phyloP scores from a whole-genome alignment of 768 basidiomycete species.

The Chalciporus pseudorubinellus region DNA sequence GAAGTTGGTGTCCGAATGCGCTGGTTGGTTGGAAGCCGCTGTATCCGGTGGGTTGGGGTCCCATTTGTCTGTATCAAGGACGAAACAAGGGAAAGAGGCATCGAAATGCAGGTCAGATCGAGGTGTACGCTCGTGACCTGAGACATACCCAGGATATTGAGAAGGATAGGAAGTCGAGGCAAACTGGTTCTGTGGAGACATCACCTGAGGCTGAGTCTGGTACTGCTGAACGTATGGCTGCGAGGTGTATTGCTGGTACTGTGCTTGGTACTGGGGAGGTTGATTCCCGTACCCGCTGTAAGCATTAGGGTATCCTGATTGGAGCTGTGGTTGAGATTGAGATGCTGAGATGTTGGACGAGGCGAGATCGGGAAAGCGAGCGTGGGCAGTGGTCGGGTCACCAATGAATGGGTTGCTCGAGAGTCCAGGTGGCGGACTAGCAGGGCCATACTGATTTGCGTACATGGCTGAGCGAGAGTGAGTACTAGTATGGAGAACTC shows the following conservation, averaged over 20 bases:
- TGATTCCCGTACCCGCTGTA: slow-evolving; percentile 30
- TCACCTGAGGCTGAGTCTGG: slow-evolving; percentile 17
- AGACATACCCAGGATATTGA: slow-evolving; percentile 24
- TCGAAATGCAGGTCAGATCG: slow-evolving; percentile 1
- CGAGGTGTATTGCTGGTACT: slow-evolving; percentile 34
- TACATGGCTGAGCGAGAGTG: slow-evolving; percentile 33
- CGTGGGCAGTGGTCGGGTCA: slow-evolving; percentile 44
- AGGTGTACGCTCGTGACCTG: neutral
- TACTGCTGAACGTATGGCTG: slow-evolving; percentile 16
- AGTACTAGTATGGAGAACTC: neutral
- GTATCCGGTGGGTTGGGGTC: slow-evolving; percentile 32
- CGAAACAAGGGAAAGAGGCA: neutral
- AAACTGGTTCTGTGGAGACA: slow-evolving; percentile 23
- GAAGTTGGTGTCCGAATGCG: slow-evolving; percentile 56
- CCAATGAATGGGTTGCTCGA: slow-evolving; percentile 72
- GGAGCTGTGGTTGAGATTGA: slow-evolving; percentile 34
- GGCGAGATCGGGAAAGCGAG: slow-evolving; percentile 66
- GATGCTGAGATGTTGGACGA: slow-evolving; percentile 12
- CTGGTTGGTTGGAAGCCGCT: slow-evolving; percentile 48
- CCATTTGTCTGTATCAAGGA: slow-evolving; percentile 21
- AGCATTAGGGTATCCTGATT: slow-evolving; percentile 17
- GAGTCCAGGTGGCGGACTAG: slow-evolving; percentile 21
- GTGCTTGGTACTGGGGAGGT: slow-evolving; percentile 36
- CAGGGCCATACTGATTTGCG: slow-evolving; percentile 38
- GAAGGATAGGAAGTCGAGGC: slow-evolving; percentile 21